Conservation (phyloP, 1,284 basidiomycete species). For the Vanrija pseudolonga region DNA sequence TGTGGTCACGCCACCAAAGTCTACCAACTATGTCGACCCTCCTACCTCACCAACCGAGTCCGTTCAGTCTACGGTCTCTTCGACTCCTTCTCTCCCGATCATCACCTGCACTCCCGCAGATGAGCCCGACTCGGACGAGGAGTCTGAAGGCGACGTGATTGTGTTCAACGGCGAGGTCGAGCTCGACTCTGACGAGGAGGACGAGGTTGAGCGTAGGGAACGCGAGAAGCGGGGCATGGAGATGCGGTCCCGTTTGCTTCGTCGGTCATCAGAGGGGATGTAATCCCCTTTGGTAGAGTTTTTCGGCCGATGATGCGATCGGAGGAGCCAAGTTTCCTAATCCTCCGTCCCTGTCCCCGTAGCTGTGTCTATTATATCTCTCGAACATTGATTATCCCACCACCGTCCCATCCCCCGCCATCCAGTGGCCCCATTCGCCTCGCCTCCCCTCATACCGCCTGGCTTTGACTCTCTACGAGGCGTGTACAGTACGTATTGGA, state of each 20-base stretch:
- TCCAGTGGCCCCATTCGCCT: not conserved
- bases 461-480: no score
- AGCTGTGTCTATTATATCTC: not conserved
- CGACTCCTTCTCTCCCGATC: constrained; percentile 37
- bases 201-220: constrained; percentile 27
- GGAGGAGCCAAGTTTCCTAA: no score
- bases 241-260: constrained; percentile 12
- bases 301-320: constrained; percentile 1
- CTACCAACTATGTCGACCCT: not conserved
- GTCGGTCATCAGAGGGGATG: constrained; percentile 1
- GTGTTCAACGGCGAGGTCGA: constrained; percentile 19
- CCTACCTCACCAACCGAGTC: constrained; percentile 28
- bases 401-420: not conserved
- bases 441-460: no score
- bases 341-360: not conserved
- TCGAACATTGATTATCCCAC: not conserved
- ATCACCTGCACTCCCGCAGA: constrained; percentile 47
- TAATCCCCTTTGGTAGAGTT: not conserved
- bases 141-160: constrained; percentile 23
- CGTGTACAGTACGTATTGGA: no score
- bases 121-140: constrained; percentile 43
- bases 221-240: constrained; percentile 30
- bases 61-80: constrained; percentile 18
- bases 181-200: constrained; percentile 18
- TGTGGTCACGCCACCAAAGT: constrained; percentile 10